Evolutionary conservation across 2,329 filamentous ascomycete species (phyloP).

Genomic region (Apiospora koreana): DNA sequence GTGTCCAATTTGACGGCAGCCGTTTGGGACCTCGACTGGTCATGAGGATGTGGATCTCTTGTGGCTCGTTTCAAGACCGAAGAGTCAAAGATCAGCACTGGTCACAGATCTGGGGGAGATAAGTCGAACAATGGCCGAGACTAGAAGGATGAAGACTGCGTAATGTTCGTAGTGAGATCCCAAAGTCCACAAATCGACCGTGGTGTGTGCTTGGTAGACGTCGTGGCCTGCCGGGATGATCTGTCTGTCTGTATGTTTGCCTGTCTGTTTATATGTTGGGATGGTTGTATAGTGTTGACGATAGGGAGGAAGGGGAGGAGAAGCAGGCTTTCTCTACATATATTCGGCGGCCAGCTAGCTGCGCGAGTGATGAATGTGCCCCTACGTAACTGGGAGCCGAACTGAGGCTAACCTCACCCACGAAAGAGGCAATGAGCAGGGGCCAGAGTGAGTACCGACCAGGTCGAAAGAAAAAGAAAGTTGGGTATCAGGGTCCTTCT

Average conservation of each 20-base stretch:
- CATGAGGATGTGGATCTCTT: slow-evolving; percentile 36
- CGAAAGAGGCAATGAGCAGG: neutral
- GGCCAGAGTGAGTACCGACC: slow-evolving; percentile 9
- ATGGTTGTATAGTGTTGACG: slow-evolving; percentile 9
- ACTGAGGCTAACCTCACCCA: slow-evolving; percentile 4
- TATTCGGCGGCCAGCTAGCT: neutral
- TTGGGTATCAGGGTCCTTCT: slow-evolving; percentile 11
- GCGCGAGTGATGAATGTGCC: neutral
- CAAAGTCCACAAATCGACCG: slow-evolving; percentile 8
- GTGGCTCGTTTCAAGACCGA: slow-evolving; percentile 39
- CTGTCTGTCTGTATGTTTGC: neutral
- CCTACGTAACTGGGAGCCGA: slow-evolving; percentile 6
- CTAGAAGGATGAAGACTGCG: slow-evolving; percentile 17
- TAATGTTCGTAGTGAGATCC: slow-evolving; percentile 8
- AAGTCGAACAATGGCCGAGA: slow-evolving; percentile 8
- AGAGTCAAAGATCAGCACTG: slow-evolving; percentile 37
- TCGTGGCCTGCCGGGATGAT: neutral
- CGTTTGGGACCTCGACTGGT: slow-evolving; percentile 35
- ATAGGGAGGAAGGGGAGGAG: slow-evolving; percentile 1
- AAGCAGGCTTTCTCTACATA: slow-evolving; percentile 3
- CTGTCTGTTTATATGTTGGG: neutral
- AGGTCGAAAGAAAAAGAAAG: slow-evolving; percentile 1
- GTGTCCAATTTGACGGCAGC: slow-evolving; percentile 37
- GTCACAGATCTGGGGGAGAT: slow-evolving; percentile 26
- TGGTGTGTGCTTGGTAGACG: neutral